Percentiles rank a stretch among this genome's conserved stretches.
phyloP scores from a whole-genome alignment of 768 basidiomycete genomes.

The Psilocybe azurescens region DNA sequence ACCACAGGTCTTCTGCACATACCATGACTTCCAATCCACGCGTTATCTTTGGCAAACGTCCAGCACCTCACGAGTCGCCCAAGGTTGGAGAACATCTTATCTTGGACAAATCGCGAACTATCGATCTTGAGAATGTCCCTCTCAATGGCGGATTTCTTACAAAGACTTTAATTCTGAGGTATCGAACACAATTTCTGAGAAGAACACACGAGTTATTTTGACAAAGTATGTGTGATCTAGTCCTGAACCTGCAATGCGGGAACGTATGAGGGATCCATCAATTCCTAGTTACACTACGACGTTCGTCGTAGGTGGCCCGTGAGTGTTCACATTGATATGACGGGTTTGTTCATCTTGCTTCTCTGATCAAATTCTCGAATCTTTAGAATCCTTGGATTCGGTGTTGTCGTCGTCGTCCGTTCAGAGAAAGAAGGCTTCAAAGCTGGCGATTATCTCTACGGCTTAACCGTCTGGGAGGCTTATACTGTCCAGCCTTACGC shows the following conservation, averaged over 20 bases:
- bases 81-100: constrained; percentile 40
- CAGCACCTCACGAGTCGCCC: constrained; percentile 16
- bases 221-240: constrained; percentile 16
- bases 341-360: too few species aligned
- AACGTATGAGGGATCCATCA: constrained; percentile 40
- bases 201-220: neutral
- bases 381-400: constrained; percentile 35
- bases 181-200: neutral
- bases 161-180: constrained; percentile 48
- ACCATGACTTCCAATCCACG: constrained; percentile 7
- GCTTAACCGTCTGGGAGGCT: constrained; percentile 27
- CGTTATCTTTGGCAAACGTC: constrained; percentile 8
- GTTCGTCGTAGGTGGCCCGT: constrained; percentile 41
- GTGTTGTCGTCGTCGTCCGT: constrained; percentile 48
- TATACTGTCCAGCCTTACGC: constrained; percentile 3
- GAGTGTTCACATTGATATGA: constrained; percentile 12
- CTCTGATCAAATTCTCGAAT: neutral
- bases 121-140: constrained; percentile 53
- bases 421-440: constrained; percentile 40
- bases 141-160: constrained; percentile 52
- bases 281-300: constrained; percentile 31
- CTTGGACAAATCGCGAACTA: constrained; percentile 46
- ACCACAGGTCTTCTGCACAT: too few species aligned
- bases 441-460: constrained; percentile 47
- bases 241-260: constrained; percentile 46